A percentile compares a stretch with the other conserved stretches of the same genome.
Conservation (phyloP, 2,329 filamentous ascomycete species). For the Fusarium cyanostomum region DNA sequence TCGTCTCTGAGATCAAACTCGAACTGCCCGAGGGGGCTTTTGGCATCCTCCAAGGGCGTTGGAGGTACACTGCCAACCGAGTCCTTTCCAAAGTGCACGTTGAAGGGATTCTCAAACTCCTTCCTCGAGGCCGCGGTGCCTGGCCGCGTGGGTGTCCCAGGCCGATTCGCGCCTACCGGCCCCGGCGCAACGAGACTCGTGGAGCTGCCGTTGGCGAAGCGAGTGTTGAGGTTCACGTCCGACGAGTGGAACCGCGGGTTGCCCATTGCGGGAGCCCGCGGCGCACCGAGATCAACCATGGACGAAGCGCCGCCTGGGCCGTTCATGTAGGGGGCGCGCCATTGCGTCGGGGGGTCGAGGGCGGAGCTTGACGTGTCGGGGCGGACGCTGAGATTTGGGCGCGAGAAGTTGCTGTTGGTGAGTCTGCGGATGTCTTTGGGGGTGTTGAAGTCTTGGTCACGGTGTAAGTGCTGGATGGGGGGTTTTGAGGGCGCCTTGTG, state of each 20-base stretch:
- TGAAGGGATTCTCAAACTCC: constrained; percentile 59
- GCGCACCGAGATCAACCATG: constrained; percentile 55
- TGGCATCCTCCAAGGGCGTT: constrained; percentile 38
- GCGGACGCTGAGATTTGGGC: constrained; percentile 49
- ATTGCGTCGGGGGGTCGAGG: constrained; percentile 38
- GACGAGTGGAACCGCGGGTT: constrained; percentile 48
- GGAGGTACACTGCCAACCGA: constrained; percentile 39
- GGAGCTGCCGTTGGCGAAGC: constrained; percentile 49
- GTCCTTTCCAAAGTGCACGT: constrained; percentile 55
- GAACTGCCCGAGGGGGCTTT: constrained; percentile 54
- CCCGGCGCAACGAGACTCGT: constrained; percentile 49
- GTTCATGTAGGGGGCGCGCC: constrained; percentile 48
- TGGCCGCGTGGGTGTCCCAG: constrained; percentile 45
- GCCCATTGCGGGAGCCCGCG: constrained; percentile 41
- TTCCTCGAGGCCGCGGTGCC: constrained; percentile 49
- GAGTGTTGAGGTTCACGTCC: constrained; percentile 51
- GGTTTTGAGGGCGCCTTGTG: constrained; percentile 23
- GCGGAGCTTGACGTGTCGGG: constrained; percentile 54
- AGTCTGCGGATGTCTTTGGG: constrained; percentile 46
- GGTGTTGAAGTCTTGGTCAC: constrained; percentile 1
- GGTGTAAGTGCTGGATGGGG: constrained; percentile 21
- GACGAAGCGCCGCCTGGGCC: constrained; percentile 54
- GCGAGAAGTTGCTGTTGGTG: constrained; percentile 47
- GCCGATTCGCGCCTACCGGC: constrained; percentile 38
- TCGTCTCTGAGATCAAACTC: constrained; percentile 47